Evolutionary conservation across 805 yeast species (phyloP).

Genomic region (Jamesozyma rosinii): DNA sequence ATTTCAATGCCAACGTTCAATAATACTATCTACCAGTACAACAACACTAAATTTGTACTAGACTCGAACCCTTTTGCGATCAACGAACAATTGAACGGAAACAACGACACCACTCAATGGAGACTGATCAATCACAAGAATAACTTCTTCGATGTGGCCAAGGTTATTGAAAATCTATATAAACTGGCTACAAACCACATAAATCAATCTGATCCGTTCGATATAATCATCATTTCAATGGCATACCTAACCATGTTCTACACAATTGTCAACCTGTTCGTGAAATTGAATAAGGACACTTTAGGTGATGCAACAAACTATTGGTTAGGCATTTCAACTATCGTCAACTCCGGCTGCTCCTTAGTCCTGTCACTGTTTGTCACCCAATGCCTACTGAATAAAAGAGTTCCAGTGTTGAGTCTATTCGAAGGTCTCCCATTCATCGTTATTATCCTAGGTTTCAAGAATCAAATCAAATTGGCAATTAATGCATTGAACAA

Average conservation of each 20-base stretch:
- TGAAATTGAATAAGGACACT: slow-evolving; percentile 64
- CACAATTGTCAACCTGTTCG: slow-evolving; percentile 63
- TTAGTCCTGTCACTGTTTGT: slow-evolving; percentile 69
- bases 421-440: slow-evolving; percentile 90
- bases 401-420: slow-evolving; percentile 60
- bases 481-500: slow-evolving; percentile 48
- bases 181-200: slow-evolving; percentile 35
- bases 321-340: slow-evolving; percentile 76
- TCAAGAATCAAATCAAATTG: slow-evolving; percentile 71
- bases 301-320: slow-evolving; percentile 44
- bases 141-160: slow-evolving; percentile 3
- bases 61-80: slow-evolving; percentile 14
- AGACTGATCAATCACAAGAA: slow-evolving; percentile 31
- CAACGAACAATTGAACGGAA: slow-evolving; percentile 11
- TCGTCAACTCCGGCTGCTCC: slow-evolving; percentile 73
- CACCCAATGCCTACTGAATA: slow-evolving; percentile 45
- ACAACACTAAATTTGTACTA: slow-evolving; percentile 19
- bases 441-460: slow-evolving; percentile 84
- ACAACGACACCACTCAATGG: slow-evolving; percentile 46
- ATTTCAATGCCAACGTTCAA: slow-evolving; percentile 18
- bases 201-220: slow-evolving; percentile 74
- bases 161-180: slow-evolving; percentile 2
- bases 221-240: slow-evolving; percentile 63
- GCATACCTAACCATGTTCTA: slow-evolving; percentile 87
- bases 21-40: slow-evolving; percentile 22